Evolutionary conservation across 1,139 yeast species (phyloP), one percentile per base, ranked within the genome.

Genomic region (Geotrichum fermentans): DNA sequence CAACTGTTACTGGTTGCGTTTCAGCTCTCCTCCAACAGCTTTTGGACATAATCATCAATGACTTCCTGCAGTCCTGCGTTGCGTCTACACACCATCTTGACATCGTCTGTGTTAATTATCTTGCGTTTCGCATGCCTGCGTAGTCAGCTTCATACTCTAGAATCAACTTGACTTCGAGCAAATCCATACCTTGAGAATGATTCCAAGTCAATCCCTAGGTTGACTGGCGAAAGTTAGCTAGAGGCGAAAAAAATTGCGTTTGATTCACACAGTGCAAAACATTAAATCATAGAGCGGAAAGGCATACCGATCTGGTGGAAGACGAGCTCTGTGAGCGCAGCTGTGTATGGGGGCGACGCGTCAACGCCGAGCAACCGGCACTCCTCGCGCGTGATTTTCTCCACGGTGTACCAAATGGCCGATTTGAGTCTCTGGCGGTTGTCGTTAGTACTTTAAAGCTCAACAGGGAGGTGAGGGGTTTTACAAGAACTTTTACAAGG

Each of bases 71-170:
- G 50, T 1, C 64, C 64, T 14, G 56, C 58, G 45, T 65, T 65
- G 13, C 68, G 56, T 11, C 68, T 55, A 43, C 66, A 59, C 24
- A 63, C 58, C 66, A 64, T 60, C 21, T 52, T 47, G n/a, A 64
- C 55, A 41, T 64, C 68, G 16, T 61, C 65, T 13, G 56, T 50
- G 33, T 53, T 58, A 10, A 64, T 51, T 7, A 58, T 55, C 35
- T 61, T 61, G 11, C 67, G 57, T 36, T 59, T 55, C 6, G 64
- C 67, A 49, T 64, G 67, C 40, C 64, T 60, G 20, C 20, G 18
- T 18, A 13, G 21, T n/a, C 10, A n/a, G 14, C n/a, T n/a, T n/a
- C n/a, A n/a, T n/a, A n/a, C n/a, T n/a, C n/a, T n/a, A n/a, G n/a
- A n/a, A n/a, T n/a, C n/a, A n/a, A n/a, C n/a, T n/a, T n/a, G 42